Conservation (phyloP, 1,139 yeast species). For the Kurtzmaniella quercitrusa region DNA sequence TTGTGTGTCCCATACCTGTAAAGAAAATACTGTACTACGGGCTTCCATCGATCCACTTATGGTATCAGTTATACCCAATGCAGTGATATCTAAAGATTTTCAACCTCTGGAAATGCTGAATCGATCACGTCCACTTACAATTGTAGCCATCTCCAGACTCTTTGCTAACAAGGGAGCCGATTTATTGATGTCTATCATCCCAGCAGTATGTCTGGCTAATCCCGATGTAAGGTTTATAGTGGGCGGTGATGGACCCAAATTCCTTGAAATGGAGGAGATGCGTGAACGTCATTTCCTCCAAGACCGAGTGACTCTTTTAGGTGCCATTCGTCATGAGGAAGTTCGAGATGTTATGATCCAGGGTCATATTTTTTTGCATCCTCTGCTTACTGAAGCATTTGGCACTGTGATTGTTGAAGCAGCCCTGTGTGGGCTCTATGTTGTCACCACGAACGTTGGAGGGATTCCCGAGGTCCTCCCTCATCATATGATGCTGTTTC, state of each 20-base stretch:
- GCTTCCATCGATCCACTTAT: constrained; percentile 74
- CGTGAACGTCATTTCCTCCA: constrained; percentile 82
- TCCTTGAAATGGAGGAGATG: constrained; percentile 91
- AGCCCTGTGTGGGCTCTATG: constrained; percentile 90
- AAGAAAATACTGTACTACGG: constrained; percentile 89
- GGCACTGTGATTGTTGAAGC: constrained; percentile 98
- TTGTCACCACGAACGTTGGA: constrained; percentile 94
- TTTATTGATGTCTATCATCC: constrained; percentile 78
- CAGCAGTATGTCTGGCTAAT: constrained; percentile 66
- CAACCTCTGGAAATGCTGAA: constrained; percentile 35
- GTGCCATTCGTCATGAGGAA: constrained; percentile 87
- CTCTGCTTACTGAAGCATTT: constrained; percentile 94
- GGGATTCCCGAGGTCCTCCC: constrained; percentile 98
- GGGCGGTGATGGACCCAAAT: constrained; percentile 98
- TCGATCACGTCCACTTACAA: constrained; percentile 51
- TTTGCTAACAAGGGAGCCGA: constrained; percentile 98
- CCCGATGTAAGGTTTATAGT: constrained; percentile 71
- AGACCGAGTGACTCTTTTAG: constrained; percentile 80
- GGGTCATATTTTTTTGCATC: constrained; percentile 92
- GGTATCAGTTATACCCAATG: constrained; percentile 94
- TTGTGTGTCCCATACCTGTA: constrained; percentile 94
- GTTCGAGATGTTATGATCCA: constrained; percentile 90
- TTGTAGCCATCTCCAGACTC: constrained; percentile 85
- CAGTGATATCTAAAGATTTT: constrained; percentile 83
- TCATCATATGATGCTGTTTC: constrained; percentile 86